A percentile compares a stretch with the other conserved stretches of the same genome.
Evolutionary conservation across 345 rosid species (phyloP).

Genomic region (Raphanus raphanistrum): DNA sequence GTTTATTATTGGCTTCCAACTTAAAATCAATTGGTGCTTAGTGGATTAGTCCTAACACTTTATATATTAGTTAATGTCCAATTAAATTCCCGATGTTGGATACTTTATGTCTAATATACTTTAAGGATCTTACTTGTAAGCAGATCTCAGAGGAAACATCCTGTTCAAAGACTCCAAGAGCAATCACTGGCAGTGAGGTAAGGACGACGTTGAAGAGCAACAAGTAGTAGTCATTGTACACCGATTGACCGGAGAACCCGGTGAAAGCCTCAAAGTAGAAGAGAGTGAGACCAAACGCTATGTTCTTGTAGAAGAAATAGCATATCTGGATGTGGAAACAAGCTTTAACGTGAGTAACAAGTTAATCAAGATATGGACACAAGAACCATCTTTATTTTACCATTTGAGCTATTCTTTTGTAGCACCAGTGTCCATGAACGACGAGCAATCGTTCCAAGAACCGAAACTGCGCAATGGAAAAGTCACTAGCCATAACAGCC

Average conservation of each 20-base stretch:
- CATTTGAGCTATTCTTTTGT: slow-evolving; percentile 97
- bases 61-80: no score
- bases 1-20: no score
- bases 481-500: slow-evolving; percentile 99
- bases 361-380: slow-evolving; percentile 1
- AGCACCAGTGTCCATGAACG: slow-evolving; percentile 99
- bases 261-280: slow-evolving; percentile 96
- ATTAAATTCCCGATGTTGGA: no score
- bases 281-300: slow-evolving; percentile 92
- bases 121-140: slow-evolving; percentile 65
- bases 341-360: slow-evolving; percentile 13
- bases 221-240: slow-evolving; percentile 90
- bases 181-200: slow-evolving; percentile 88
- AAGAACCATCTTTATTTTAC: slow-evolving; percentile 44
- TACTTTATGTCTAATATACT: no score
- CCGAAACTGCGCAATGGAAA: slow-evolving; percentile 90
- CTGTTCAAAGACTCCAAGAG: slow-evolving; percentile 96
- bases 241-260: slow-evolving; percentile 88
- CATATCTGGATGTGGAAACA: slow-evolving; percentile 64
- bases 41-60: no score
- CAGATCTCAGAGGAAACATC: slow-evolving; percentile 93
- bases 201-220: slow-evolving; percentile 85
- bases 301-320: slow-evolving; percentile 98
- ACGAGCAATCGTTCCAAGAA: slow-evolving; percentile 92
- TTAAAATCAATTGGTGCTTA: no score